Evolutionary conservation across 345 rosid species (phyloP), one percentile per base, ranked within the genome.

Genomic region (Noccaea bulbosa): DNA sequence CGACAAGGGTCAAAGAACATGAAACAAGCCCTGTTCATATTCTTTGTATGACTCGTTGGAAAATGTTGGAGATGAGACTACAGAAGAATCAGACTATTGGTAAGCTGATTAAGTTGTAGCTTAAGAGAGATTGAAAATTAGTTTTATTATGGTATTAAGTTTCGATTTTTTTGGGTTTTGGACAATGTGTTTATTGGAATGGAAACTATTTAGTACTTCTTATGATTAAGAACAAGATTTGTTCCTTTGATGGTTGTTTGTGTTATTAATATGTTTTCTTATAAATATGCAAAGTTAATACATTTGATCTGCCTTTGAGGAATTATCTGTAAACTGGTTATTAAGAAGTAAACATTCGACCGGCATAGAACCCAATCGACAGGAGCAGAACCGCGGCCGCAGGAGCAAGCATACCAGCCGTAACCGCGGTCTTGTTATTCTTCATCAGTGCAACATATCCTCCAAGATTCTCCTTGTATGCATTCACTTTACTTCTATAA

Each of bases 381-480:
- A 75, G 38, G 66, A 69, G 47, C 16, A 75, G 53, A 55, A 75
- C 53, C 5, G 79, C 74, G 17, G 64, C 69, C 0, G 50, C 73
- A 0, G 77, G 72, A 40, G 44, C 65, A 54, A 75, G 40, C 74
- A 75, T 8, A 46, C 74, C 65, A 27, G 66, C 45, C 15, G 74
- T 62, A 15, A 69, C 14, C 20, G 52, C 54, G 38, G 49, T 69
- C 15, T 8, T 58, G 35, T 75, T 63, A 11, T 69, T 63, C 79
- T 69, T 75, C 71, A 75, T 63, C 74, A 68, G 11, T 47, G 39
- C 32, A 24, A 75, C 6, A 69, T 75, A 75, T 10, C 75, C 79
- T 38, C 79, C 74, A 47, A 69, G 58, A 62, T 67, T 61, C 51
- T 75, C 73, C 35, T 75, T 75, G 73, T 41, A 51, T 51, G 24